Evolutionary conservation across 192 early-diverging fungal species (phyloP).

Genomic region (Rhizoclosmatium globosum): DNA sequence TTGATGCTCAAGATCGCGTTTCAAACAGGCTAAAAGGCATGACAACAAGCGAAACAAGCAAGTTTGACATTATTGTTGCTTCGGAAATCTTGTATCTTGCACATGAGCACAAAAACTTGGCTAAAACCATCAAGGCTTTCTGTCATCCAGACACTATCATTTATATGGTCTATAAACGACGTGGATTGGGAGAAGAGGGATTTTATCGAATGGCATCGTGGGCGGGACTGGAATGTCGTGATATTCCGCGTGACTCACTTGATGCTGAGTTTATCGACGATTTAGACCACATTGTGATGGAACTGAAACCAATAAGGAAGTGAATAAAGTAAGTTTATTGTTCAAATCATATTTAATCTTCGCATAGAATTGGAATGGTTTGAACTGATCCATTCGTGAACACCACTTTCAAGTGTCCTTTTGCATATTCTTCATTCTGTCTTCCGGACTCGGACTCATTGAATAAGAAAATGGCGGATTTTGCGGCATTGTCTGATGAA

Average conservation of each 20-base stretch:
- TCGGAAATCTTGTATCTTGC: slow-evolving; percentile 40
- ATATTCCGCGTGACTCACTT: slow-evolving; percentile 3
- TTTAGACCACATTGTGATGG: slow-evolving; percentile 27
- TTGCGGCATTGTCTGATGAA: not conserved
- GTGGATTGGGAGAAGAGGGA: slow-evolving; percentile 43
- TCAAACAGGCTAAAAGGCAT: not conserved
- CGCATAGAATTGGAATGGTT: slow-evolving; percentile 49
- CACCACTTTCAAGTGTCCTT: slow-evolving; percentile 43
- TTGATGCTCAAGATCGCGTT: not conserved
- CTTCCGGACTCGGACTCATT: not conserved
- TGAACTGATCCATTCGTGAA: slow-evolving; percentile 54
- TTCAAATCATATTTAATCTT: slow-evolving; percentile 16
- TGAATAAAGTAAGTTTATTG: not conserved
- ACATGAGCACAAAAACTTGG: not conserved
- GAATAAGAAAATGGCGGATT: not conserved
- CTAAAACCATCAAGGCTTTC: slow-evolving; percentile 34
- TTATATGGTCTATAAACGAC: slow-evolving; percentile 31
- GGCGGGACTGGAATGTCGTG: slow-evolving; percentile 37
- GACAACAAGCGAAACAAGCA: not conserved
- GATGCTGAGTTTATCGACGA: slow-evolving; percentile 20
- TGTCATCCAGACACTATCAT: slow-evolving; percentile 28
- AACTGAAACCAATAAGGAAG: not conserved
- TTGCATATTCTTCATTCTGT: slow-evolving; percentile 1
- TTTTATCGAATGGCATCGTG: slow-evolving; percentile 35
- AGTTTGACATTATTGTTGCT: slow-evolving; percentile 35